Percentiles rank a stretch among this genome's conserved stretches.
phyloP scores from a whole-genome alignment of 495 filamentous ascomycete species.

The Aspergillus asperescens region DNA sequence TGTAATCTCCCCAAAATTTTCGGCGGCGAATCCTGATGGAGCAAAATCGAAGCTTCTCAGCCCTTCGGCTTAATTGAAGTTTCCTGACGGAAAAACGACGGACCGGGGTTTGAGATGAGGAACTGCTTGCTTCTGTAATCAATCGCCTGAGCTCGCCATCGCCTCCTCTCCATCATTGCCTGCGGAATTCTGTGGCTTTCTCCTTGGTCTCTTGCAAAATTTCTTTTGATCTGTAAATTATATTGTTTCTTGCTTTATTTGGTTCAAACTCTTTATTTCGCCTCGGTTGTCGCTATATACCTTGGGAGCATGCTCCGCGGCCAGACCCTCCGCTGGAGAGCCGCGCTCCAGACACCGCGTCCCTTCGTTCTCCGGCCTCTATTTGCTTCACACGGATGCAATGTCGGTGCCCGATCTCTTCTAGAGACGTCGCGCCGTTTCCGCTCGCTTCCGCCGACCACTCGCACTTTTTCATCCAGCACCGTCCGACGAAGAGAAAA shows the following conservation, averaged over 20 bases:
- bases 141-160: constrained; percentile 22
- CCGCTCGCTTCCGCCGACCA: constrained; percentile 26
- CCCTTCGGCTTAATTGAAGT: constrained; percentile 26
- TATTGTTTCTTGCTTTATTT: constrained; percentile 1
- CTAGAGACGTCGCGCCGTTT: constrained; percentile 27
- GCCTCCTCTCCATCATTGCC: constrained; percentile 10
- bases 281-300: constrained; percentile 2
- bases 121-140: constrained; percentile 36
- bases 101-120: constrained; percentile 26
- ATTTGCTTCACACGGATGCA: constrained; percentile 31
- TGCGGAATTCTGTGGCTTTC: constrained; percentile 12
- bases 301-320: constrained; percentile 48
- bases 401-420: constrained; percentile 35
- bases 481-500: constrained; percentile 41
- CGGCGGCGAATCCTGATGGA: constrained; percentile 14
- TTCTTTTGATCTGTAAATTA: constrained; percentile 11
- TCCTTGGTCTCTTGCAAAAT: background rate
- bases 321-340: constrained; percentile 53
- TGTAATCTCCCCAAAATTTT: constrained; percentile 2
- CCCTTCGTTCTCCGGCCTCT: constrained; percentile 31
- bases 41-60: constrained; percentile 35
- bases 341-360: constrained; percentile 45
- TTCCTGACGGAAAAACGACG: constrained; percentile 30
- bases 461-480: constrained; percentile 42
- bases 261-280: background rate